Base-by-base conservation (phyloP, 352 stramenopile species). In the Phytophthora fragariaefolia region DNA sequence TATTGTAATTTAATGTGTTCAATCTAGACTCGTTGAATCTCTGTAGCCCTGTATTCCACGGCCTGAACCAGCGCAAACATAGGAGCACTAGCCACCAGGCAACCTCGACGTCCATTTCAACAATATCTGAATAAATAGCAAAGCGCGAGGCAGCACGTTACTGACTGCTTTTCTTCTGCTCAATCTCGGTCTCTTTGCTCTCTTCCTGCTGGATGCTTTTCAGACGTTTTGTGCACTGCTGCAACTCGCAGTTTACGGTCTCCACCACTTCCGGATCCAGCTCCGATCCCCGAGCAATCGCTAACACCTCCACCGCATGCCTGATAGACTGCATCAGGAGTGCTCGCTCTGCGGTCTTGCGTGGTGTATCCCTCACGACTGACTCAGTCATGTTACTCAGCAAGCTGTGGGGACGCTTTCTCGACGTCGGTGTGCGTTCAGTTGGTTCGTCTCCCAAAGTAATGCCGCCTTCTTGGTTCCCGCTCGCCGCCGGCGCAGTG, bases 311-410 rank as follows among this genome's bases (percentile, higher is more conserved):
- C 10, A 32, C 46, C 8, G 36, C 40, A 46, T 70, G 38, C 4
- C 23, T 52, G 50, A 70, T 70, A 4, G 63, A 70, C 47, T 56
- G 27, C 55, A 66, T 36, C 49, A 70, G 56, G 36, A 50, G n/a
- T 32, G 56, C 54, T 17, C 63, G 36, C 38, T 45, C 38, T 6
- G 36, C 54, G 12, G 54, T 13, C 10, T 45, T 61, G 22, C 6
- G 34, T 9, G 38, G 28, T 4, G 17, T 13, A 9, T 48, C 30
- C 24, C 12, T 20, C 13, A 27, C n/a, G 9, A 26, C 22, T 18
- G n/a, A 50, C 24, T 55, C 54, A 8, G n/a, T 4, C 32, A 24
- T 28, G 18, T 32, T 66, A 43, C 27, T 28, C 48, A 38, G 40
- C 17, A 15, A 27, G 10, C n/a, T 56, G 28, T 38, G 55, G 6